Base-by-base conservation (phyloP, 331 rosid genomes). In the Quercus phellos region DNA sequence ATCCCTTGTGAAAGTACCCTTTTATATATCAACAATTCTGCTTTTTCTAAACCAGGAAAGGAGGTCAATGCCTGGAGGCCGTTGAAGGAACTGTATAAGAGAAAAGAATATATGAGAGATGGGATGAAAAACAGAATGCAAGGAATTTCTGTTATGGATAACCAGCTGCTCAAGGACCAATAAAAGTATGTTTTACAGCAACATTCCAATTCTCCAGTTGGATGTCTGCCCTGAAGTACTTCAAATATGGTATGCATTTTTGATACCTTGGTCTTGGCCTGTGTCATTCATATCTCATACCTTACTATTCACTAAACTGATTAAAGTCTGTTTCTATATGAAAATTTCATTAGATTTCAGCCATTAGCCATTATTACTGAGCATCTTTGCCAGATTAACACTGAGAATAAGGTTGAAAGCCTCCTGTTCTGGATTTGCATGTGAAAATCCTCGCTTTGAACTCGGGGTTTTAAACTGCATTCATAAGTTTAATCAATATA, bases 11-110 rank as follows among this genome's bases (percentile, higher is more conserved):
- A 77, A 80, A 92, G 80, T 80, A 89, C 97, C 16, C 83, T 87
- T 73, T 51, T 51, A 26, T 84, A 72, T 74, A 71, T 94, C 74
- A 84, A 38, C 46, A 38, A 95, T 85, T 81, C 91, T 74, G 68
- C 87, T 42, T 90, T 92, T 83, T 91, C 92, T 82, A 70, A 72
- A 38, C 95, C 88, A 13, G 97, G 97, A 70, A 92, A 89, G 85
- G 82, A 84, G 78, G 85, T 83, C 35, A 90, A 87, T 58, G 98
- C 96, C 77, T 77, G 42, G 81, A 91, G 72, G 87, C 80, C 88
- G 56, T 86, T 94, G 85, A 90, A 88, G 86, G 69, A 84, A 32
- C 30, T 90, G 64, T 67, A 84, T 75, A 84, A 77, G 78, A 83
- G 78, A 68, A 90, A 90, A 87, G 83, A 82, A 72, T 14, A 5